phyloP scores from a whole-genome alignment of 108 stramenopile genomes.

The Skeletonema costatum region DNA sequence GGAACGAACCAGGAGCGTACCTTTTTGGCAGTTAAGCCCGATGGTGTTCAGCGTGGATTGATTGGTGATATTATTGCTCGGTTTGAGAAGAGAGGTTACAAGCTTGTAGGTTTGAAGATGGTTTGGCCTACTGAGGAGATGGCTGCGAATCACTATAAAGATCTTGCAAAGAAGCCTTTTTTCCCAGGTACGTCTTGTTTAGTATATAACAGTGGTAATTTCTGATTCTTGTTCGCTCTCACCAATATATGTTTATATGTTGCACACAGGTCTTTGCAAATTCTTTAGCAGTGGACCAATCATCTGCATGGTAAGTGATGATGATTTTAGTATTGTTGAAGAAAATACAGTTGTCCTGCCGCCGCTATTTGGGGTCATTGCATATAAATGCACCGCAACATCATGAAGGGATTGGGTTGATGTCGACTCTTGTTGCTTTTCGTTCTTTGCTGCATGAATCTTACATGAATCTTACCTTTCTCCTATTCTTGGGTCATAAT shows the following conservation, averaged over 20 bases:
- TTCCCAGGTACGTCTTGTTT: conserved; percentile 51
- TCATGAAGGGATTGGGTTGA: no score
- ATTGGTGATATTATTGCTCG: conserved; percentile 93
- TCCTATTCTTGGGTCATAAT: neutral
- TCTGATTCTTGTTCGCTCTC: neutral
- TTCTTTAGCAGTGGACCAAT: conserved; percentile 95
- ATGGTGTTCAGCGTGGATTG: conserved; percentile 95
- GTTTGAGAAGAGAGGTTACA: conserved; percentile 95
- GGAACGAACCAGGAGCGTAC: conserved; percentile 89
- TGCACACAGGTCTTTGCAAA: conserved; percentile 61
- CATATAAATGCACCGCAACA: no score
- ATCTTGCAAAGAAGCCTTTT: conserved; percentile 91
- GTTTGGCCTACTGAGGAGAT: conserved; percentile 88
- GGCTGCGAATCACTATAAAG: conserved; percentile 91
- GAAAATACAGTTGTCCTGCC: no score
- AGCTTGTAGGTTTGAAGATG: conserved; percentile 86
- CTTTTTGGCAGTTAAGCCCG: conserved; percentile 94
- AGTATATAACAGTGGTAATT: neutral
- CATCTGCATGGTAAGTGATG: conserved; percentile 66
- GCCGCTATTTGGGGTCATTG: no score
- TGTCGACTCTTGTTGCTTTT: no score
- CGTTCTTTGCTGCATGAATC: neutral
- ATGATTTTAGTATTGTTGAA: neutral
- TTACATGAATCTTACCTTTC: neutral
- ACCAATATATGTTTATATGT: neutral